Evolutionary conservation across 352 stramenopile genomes (phyloP).

Genomic region (Pythium aristosporum): DNA sequence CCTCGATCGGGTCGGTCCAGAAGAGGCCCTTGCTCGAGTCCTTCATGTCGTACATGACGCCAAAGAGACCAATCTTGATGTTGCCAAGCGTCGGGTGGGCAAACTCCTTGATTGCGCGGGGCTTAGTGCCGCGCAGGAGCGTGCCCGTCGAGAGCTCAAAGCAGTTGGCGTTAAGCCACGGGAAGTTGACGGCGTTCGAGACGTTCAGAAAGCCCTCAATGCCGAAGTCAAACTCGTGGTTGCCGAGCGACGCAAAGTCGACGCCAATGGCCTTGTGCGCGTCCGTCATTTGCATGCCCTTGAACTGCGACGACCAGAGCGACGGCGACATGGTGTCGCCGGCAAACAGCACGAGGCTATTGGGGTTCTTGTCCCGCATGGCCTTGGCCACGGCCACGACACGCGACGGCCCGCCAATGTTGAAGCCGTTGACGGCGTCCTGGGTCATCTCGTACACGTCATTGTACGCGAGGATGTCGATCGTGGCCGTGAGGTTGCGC

Average conservation of each 20-base stretch:
- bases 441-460: conserved; percentile 82
- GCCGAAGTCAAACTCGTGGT: conserved; percentile 84
- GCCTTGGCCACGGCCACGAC: conserved; percentile 62
- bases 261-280: conserved; percentile 74
- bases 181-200: conserved; percentile 49
- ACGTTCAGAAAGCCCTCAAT: conserved; percentile 78
- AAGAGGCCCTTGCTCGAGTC: conserved; percentile 56
- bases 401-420: conserved; percentile 68
- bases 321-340: conserved; percentile 82
- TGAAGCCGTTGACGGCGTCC: conserved; percentile 59
- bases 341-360: conserved; percentile 75
- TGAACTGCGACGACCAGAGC: conserved; percentile 80
- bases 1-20: conserved; percentile 65
- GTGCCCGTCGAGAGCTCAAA: conserved; percentile 44
- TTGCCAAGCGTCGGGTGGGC: conserved; percentile 36
- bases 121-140: conserved; percentile 55
- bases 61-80: conserved; percentile 66
- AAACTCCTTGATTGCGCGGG: conserved; percentile 52
- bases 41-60: conserved; percentile 82
- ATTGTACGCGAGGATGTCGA: conserved; percentile 77
- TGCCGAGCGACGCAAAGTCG: conserved; percentile 72
- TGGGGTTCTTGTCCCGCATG: conserved; percentile 56
- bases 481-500: conserved; percentile 44
- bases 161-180: conserved; percentile 77
- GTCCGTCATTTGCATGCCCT: conserved; percentile 77